Evolutionary conservation across 208 protist genomes (phyloP).

Genomic region (Trypanosoma vivax): DNA sequence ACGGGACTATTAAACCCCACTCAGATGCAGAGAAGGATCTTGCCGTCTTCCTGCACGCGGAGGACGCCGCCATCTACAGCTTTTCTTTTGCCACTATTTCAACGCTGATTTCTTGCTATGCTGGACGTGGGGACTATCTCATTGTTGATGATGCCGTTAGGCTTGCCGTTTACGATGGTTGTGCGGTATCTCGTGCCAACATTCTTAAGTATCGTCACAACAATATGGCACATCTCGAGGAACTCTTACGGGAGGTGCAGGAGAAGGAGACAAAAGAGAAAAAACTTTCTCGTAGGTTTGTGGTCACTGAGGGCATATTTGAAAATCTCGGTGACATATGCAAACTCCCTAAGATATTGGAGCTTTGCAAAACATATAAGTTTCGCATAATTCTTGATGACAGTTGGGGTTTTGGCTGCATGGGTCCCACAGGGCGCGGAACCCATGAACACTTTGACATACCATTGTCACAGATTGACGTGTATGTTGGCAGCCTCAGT

Average conservation of each 20-base stretch:
- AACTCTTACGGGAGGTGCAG: conserved; percentile 63
- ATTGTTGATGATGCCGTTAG: conserved; percentile 86
- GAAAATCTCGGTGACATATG: conserved; percentile 84
- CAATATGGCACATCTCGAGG: conserved; percentile 91
- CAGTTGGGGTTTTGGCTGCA: conserved; percentile 90
- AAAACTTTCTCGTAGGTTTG: conserved; percentile 85
- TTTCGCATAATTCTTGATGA: conserved; percentile 97
- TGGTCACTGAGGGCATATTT: conserved; percentile 96
- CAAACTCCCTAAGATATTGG: conserved; percentile 82
- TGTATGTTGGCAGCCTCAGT: conserved; percentile 87
- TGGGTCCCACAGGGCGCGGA: conserved; percentile 93
- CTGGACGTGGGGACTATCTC: conserved; percentile 88
- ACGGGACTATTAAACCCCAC: conserved; percentile 96
- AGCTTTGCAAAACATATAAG: conserved; percentile 92
- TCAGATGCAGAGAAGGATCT: conserved; percentile 89
- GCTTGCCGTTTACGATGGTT: conserved; percentile 83
- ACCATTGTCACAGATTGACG: conserved; percentile 63
- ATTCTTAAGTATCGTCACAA: conserved; percentile 92
- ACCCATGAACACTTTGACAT: conserved; percentile 92
- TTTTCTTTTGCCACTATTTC: conserved; percentile 94
- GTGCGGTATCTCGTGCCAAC: conserved; percentile 81
- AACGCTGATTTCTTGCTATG: conserved; percentile 93
- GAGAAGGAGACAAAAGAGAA: conserved; percentile 37
- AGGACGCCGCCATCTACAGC: conserved; percentile 92
- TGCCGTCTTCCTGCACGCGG: conserved; percentile 83